Percentiles rank a stretch among this genome's conserved stretches.
Conservation (phyloP, 1,284 basidiomycete genomes). For the Rugiboletus extremiorientalis region DNA sequence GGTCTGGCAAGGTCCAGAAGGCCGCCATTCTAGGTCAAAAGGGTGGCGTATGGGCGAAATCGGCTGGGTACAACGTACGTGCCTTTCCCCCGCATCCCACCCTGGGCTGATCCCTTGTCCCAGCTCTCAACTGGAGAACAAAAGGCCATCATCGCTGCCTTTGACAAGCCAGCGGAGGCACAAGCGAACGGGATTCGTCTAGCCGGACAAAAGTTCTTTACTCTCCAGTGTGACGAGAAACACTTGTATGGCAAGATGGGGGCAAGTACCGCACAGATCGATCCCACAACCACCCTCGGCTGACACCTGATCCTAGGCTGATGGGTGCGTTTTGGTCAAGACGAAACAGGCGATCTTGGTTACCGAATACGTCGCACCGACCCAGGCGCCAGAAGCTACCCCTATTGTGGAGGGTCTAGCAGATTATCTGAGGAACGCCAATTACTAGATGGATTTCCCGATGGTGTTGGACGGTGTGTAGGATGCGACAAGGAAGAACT, state of each 20-base stretch:
- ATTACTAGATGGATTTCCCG: slow-evolving; percentile 45
- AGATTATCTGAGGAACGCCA: slow-evolving; percentile 74
- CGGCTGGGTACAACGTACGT: slow-evolving; percentile 55
- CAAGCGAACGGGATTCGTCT: slow-evolving; percentile 69
- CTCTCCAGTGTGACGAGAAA: slow-evolving; percentile 55
- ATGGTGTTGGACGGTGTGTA: background rate
- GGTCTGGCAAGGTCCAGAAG: slow-evolving; percentile 68
- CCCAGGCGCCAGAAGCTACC: slow-evolving; percentile 73
- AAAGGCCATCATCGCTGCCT: slow-evolving; percentile 59
- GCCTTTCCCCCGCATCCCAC: background rate
- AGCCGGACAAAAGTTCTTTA: slow-evolving; percentile 81
- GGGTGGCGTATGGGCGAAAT: slow-evolving; percentile 88
- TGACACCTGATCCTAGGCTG: slow-evolving; percentile 49
- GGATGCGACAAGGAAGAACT: slow-evolving; percentile 3
- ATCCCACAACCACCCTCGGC: background rate
- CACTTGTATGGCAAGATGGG: slow-evolving; percentile 82
- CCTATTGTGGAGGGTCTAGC: slow-evolving; percentile 73
- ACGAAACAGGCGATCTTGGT: slow-evolving; percentile 90
- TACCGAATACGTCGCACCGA: slow-evolving; percentile 71
- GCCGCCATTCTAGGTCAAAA: slow-evolving; percentile 86
- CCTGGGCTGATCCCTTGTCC: background rate
- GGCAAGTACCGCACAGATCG: slow-evolving; percentile 45
- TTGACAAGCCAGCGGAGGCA: slow-evolving; percentile 45
- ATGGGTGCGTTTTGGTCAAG: slow-evolving; percentile 83
- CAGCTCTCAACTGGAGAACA: slow-evolving; percentile 81